phyloP scores from a whole-genome alignment of 1,139 yeast species.

The Geotrichum europaeum region DNA sequence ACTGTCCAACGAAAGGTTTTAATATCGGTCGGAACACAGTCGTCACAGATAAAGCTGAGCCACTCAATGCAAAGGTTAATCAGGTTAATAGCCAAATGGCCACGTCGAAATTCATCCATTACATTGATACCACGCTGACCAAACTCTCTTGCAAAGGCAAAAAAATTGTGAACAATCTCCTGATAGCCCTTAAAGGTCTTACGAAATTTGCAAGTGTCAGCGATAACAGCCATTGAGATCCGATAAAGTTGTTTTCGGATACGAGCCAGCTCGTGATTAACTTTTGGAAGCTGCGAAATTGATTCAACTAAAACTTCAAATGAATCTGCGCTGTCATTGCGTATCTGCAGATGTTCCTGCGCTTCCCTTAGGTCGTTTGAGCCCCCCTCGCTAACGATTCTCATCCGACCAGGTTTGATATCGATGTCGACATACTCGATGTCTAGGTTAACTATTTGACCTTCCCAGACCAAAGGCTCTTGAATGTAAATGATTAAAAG shows the following conservation, averaged over 20 bases:
- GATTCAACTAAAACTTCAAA: slow-evolving; percentile 51
- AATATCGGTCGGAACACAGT: slow-evolving; percentile 86
- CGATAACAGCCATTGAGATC: slow-evolving; percentile 62
- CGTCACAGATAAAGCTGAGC: slow-evolving; percentile 91
- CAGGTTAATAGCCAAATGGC: slow-evolving; percentile 65
- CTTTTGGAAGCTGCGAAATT: slow-evolving; percentile 65
- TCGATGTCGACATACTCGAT: slow-evolving; percentile 37
- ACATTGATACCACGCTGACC: slow-evolving; percentile 67
- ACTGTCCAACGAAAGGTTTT: slow-evolving; percentile 96
- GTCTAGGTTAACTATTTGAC: slow-evolving; percentile 58
- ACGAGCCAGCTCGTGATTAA: slow-evolving; percentile 66
- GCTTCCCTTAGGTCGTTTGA: slow-evolving; percentile 43
- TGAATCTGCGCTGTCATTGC: slow-evolving; percentile 35
- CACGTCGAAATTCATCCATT: slow-evolving; percentile 60
- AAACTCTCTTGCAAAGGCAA: slow-evolving; percentile 76
- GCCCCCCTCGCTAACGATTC: slow-evolving; percentile 65
- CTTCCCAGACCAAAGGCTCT: slow-evolving; percentile 90
- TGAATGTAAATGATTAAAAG: slow-evolving; percentile 71
- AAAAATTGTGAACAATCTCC: slow-evolving; percentile 71
- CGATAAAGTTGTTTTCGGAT: slow-evolving; percentile 64
- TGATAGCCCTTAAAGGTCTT: slow-evolving; percentile 42
- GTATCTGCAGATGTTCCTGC: slow-evolving; percentile 36
- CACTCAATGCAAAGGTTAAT: slow-evolving; percentile 78
- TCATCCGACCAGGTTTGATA: slow-evolving; percentile 61
- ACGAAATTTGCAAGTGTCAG: slow-evolving; percentile 54